A percentile compares a stretch with the other conserved stretches of the same genome.
These are phyloP conservation scores for Aegilops speltoides DNA, from an alignment of 176 grass and related monocot genomes.

Conservation along the genomic window DNA sequence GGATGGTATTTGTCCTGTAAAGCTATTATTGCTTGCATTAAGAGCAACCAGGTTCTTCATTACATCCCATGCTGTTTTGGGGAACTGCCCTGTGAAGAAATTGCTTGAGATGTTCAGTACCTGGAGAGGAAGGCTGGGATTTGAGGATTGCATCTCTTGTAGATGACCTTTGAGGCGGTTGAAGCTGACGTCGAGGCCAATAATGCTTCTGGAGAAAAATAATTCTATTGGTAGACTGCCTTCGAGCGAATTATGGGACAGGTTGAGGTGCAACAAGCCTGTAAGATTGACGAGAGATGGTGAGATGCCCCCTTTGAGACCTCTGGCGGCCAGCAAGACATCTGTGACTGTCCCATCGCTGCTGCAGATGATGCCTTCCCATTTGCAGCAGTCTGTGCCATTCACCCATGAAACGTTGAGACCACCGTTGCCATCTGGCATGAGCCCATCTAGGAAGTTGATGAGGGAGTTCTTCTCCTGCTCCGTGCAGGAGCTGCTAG, in stretches of 20 bases:
- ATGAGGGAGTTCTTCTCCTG: no score
- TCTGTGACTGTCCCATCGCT: constrained; percentile 25
- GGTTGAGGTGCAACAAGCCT: constrained; percentile 42
- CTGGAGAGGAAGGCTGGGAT: constrained; percentile 36
- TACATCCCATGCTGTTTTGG: constrained; percentile 23
- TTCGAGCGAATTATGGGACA: constrained; percentile 47
- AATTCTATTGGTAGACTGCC: constrained; percentile 42
- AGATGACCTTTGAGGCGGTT: constrained; percentile 45
- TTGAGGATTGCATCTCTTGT: constrained; percentile 26
- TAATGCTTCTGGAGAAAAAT: constrained; percentile 44
- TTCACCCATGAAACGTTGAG: constrained; percentile 18
- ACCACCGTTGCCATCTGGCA: not conserved
- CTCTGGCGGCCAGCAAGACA: constrained; percentile 44
- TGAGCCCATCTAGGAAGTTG: no score
- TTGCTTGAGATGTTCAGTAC: constrained; percentile 76
- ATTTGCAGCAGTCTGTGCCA: constrained; percentile 50
- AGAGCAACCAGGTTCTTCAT: constrained; percentile 59
- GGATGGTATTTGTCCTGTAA: constrained; percentile 53
- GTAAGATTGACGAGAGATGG: constrained; percentile 51
- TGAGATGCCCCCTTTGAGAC: constrained; percentile 47
- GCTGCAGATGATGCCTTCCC: constrained; percentile 58
- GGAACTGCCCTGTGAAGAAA: constrained; percentile 41
- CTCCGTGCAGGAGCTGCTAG: no score
- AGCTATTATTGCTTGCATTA: constrained; percentile 66
- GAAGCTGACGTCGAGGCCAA: constrained; percentile 65